These are phyloP conservation scores for Cubamyces sp. DNA, from an alignment of 768 basidiomycete genomes.

Conservation along the genomic window DNA sequence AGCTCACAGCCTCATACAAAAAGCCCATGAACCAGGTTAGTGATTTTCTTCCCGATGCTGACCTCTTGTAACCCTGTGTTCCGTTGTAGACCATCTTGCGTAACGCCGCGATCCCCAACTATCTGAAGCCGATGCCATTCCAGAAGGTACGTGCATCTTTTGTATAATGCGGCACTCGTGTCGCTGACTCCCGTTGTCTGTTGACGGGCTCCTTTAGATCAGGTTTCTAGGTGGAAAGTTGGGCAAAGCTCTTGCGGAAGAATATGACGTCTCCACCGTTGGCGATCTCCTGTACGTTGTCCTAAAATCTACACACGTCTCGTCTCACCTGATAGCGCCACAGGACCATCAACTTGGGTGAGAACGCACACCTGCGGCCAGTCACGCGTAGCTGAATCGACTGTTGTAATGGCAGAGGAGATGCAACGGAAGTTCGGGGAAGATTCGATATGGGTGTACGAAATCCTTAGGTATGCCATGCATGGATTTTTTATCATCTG, in stretches of 20 bases:
- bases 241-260: slow-evolving; percentile 81
- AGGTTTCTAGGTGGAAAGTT: slow-evolving; percentile 95
- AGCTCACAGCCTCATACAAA: slow-evolving; percentile 90
- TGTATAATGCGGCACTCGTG: background rate
- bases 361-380: slow-evolving; percentile 18
- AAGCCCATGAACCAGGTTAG: slow-evolving; percentile 86
- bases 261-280: slow-evolving; percentile 89
- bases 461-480: slow-evolving; percentile 73
- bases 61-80: background rate
- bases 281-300: slow-evolving; percentile 81
- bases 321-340: background rate
- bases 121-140: slow-evolving; percentile 83
- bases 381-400: slow-evolving; percentile 57
- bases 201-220: slow-evolving; percentile 56
- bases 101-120: slow-evolving; percentile 80
- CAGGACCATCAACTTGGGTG: slow-evolving; percentile 64
- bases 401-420: slow-evolving; percentile 67
- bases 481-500: background rate
- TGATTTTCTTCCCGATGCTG: background rate
- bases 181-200: background rate
- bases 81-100: slow-evolving; percentile 74
- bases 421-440: slow-evolving; percentile 84
- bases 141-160: slow-evolving; percentile 36
- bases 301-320: background rate
- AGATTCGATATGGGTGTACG: slow-evolving; percentile 88